Evolutionary conservation across 2,329 filamentous ascomycete genomes (phyloP).

Genomic region (Alternaria conjuncta): DNA sequence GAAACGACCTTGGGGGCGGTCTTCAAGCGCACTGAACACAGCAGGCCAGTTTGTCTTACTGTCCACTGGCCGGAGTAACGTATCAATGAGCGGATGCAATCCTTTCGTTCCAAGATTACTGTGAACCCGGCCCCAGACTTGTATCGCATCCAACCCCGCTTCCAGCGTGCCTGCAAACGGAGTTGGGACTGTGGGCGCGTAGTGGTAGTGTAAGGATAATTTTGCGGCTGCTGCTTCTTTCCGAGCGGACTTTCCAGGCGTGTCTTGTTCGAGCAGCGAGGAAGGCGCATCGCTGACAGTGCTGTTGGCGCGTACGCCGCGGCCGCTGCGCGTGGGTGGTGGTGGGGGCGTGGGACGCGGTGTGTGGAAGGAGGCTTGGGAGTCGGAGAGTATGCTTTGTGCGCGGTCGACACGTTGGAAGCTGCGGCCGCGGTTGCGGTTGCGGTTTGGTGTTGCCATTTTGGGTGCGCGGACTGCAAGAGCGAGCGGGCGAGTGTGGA

Average conservation of each 20-base stretch:
- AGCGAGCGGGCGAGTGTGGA: background rate
- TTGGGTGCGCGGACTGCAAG: background rate
- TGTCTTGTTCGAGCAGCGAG: background rate
- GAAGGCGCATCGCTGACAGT: background rate
- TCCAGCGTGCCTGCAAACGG: slow-evolving; percentile 33
- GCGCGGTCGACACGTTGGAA: slow-evolving; percentile 6
- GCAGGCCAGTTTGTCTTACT: slow-evolving; percentile 20
- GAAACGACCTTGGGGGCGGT: rapidly evolving
- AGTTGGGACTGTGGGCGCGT: slow-evolving; percentile 28
- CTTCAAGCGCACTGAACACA: background rate
- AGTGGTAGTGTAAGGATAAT: slow-evolving; percentile 14
- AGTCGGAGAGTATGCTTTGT: slow-evolving; percentile 8
- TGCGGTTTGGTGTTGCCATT: background rate
- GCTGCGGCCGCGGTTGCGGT: background rate
- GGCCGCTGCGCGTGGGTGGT: background rate
- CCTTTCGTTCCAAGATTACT: background rate
- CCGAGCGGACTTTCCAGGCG: background rate
- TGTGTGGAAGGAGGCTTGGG: slow-evolving; percentile 1
- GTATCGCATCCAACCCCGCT: slow-evolving; percentile 29
- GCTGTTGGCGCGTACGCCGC: background rate
- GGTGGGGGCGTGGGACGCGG: slow-evolving; percentile 3
- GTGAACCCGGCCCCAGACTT: slow-evolving; percentile 11
- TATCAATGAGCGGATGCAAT: slow-evolving; percentile 1
- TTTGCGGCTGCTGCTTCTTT: background rate
- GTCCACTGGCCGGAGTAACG: slow-evolving; percentile 11